Evolutionary conservation across 176 grass and related monocot species (phyloP), one percentile per base, ranked within the genome.

Genomic region (Lolium perenne): DNA sequence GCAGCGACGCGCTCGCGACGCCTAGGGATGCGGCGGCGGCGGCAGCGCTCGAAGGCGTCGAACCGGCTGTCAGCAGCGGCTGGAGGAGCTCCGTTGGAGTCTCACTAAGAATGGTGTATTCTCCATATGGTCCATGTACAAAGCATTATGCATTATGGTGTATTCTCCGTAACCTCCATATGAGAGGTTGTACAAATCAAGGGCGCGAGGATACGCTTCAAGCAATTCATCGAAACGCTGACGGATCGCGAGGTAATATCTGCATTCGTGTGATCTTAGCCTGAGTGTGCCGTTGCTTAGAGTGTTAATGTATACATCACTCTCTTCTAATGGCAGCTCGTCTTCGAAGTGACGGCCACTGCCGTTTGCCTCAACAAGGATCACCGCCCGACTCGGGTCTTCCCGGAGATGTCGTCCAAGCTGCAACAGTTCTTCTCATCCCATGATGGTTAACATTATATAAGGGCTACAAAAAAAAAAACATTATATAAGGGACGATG

Each of bases 201-300:
- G 46, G 88, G 92, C 17, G 81, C 35, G 26, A 86, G 90, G 50
- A 80, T 94, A 17, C 4, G 83, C 15, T 10, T 78, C 1, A 67
- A 97, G 40, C 88, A 94, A 32, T 82, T 91, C 43, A 85, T 97
- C 71, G 81, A 91, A 85, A 92, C 53, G 72, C 77, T 97, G 43
- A 90, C 90, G 16, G 88, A 97, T 85, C 66, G 81, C 16, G 78
- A 82, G 83, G 92, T 90, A 62, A 3, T 58, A 2, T 53, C 17
- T 21, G 12, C n/a, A 23, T 7, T 16, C 12, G 11, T 49, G 6
- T 49, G 46, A 68, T 68, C 65, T 68, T 38, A 13, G 18, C 20
- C 11, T 72, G 13, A 51, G 14, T 1, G 71, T 1, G 12, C 0
- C 0, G 5, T 48, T 2, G 1, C 70, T 49, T 8, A 29, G 12